Evolutionary conservation across 2,329 filamentous ascomycete species (phyloP), one percentile per base, ranked within the genome.

Genomic region (Xylariaceae sp.): DNA sequence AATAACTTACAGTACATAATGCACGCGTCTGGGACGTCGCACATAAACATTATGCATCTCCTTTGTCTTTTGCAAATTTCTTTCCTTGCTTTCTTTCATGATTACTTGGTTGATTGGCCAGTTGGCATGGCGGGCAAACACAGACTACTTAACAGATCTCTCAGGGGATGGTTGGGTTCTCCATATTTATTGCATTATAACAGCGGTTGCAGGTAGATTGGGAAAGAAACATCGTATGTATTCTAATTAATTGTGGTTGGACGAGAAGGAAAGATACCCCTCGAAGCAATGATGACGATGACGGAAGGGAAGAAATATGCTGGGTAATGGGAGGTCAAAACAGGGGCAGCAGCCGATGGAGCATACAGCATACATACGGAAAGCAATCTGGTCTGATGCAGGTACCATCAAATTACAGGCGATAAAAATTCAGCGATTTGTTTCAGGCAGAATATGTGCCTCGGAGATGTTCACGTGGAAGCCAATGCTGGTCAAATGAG

Each of bases 221-320:
- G 60, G 58, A 49, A 56, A 58, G 57, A 61, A 47, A 50, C 24
- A 44, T 52, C 28, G 29, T 52, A 44, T 54, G 45, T 62, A 51
- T 52, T 56, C 52, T 62, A 56, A 53, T 24, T 55, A 48, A 33
- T 53, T 28, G 43, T 53, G 45, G 59, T 44, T 53, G 46, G 52
- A 39, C 47, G 60, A 54, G 64, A 63, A 57, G 61, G 58, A 62
- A 62, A 67, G 66, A 68, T 67, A 68, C 66, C 66, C 67, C 61
- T 56, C 51, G 41, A 56, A 19, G 17, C 28, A 43, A 52, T 43
- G 48, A 62, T 44, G 53, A 56, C 56, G 50, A 56, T 11, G 34
- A 56, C 31, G 47, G 41, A 56, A 56, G 59, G 31, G 51, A 58
- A 56, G 46, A 41, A 31, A 26, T 31, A 58, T 33, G 48, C 24